Base-by-base conservation (phyloP, 306 rosid species). In the Cicer chorassanicum region DNA sequence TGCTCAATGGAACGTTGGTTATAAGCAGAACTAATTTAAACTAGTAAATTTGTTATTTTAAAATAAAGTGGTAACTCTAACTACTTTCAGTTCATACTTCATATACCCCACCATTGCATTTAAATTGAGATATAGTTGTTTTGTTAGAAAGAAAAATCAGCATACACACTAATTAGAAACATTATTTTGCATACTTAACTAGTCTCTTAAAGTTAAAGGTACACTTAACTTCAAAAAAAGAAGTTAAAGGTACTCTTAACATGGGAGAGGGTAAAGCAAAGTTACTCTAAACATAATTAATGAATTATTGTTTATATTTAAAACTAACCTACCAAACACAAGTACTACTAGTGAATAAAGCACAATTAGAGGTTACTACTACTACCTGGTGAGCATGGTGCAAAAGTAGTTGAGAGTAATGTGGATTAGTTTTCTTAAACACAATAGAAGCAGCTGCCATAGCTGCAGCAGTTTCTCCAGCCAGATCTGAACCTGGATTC, bases 401-500 rank as follows among this genome's bases (percentile, higher is more conserved):
- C 1, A 89, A 81, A 59, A 91, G 94, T 7, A 91, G 77, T 79
- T 91, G 94, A 11, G 94, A 84, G 56, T 89, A 91, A 78, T 89
- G 94, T 72, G 92, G 89, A 76, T 89, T 89, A 5, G 88, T 87
- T 73, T 82, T 72, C 80, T 75, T 81, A 82, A 91, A 89, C 56
- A 91, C 92, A 0, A 89, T 66, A 68, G 92, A 81, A 1, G 97
- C 89, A 6, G 94, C 92, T 0, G 97, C 97, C 94, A 91, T 91
- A 15, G 97, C 92, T 0, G 97, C 97, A 0, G 94, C 87, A 0
- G 88, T 84, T 62, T 91, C 97, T 44, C 91, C 94, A 19, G 97
- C 94, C 24, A 91, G 91, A 87, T 91, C 97, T 43, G 97, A 91
- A 45, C 97, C 97, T 1, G 97, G 94, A 54, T 84, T 84, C 7